Base-by-base conservation (phyloP, 2,329 filamentous ascomycete genomes). In the Fusarium denticulatum region DNA sequence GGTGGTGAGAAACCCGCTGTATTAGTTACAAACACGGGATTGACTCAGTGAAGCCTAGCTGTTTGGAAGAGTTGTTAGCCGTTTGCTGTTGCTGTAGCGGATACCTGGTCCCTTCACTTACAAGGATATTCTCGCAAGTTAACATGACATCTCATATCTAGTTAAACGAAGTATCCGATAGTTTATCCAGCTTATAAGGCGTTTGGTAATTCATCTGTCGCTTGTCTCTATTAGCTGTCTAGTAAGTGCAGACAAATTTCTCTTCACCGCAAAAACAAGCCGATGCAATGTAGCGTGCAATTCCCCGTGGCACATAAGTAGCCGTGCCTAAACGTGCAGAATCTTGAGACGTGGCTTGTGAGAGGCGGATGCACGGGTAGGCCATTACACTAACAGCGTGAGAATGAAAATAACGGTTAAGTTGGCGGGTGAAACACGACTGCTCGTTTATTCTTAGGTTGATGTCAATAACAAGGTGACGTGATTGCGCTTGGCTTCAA, bases 161-260 rank as follows among this genome's bases (percentile, higher is more conserved):
- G n/a, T n/a, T n/a, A 12, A 22, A 20, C 3, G 30, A 36, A 7
- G 30, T 26, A 7, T 24, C 12, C 4, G 8, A 7, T 26, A 11
- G n/a, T 15, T 2, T 34, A 14, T 2, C 7, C 4, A 24, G 18
- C n/a, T 20, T 3, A 2, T 5, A 18, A 26, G 6, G 15, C 8
- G 7, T 26, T 36, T 36, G 11, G 6, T 15, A 7, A 26, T 10
- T 20, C 8, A 36, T 36, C n/a, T 34, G n/a, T 10, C 9, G 15
- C 20, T 52, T 26, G 30, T 36, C 46, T 30, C 7, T 5, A n/a
- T 1, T 18, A 16, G 7, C 13, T 6, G 30, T 24, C 34, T 7
- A 13, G 34, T 37, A 26, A 53, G 10, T 6, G 5, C 1, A 28
- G n/a, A 20, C 30, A 3, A 14, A 26, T 36, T 52, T 22, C 15